Evolutionary conservation across 306 rosid species (phyloP), one percentile per base, ranked within the genome.

Genomic region (Cicer chorassanicum): DNA sequence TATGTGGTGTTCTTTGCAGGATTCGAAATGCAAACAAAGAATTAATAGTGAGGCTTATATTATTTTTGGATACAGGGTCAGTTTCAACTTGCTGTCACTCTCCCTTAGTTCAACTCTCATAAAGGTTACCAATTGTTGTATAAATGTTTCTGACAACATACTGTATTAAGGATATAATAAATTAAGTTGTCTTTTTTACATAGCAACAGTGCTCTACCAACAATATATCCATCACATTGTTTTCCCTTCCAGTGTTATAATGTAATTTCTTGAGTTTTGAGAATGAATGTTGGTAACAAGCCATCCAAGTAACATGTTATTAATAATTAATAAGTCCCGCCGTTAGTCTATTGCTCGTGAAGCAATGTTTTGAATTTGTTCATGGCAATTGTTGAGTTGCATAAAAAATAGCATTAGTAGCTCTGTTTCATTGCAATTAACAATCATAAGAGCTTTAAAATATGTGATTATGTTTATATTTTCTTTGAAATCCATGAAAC

Each of bases 21-120:
- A 40, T 1, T 70, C 24, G 29, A 56, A 76, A 55, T 70, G 59
- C 68, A 57, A 29, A 39, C 63, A 57, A 29, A 39, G 8, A 49
- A 51, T 42, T 49, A 73, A 53, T 48, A 53, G 11, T 21, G 60
- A 46, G 56, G 50, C 54, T 61, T 53, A 41, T 63, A 24, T 34
- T 7, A 12, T 51, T 42, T 77, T 77, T 65, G 65, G 43, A 56
- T 51, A 66, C 45, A 15, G 56, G 66, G 59, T 43, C 38, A 53
- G 59, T 76, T 66, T 66, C 59, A 64, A 67, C 66, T 60, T 74
- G 78, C 51, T 48, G 19, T 18, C n/a, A 38, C 49, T 56, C 57
- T 74, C 40, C 55, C 10, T 0, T 60, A 3, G 60, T 72, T 54
- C 15, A 21, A 71, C 70, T 24, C 34, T 49, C n/a, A 71, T 34